Conservation (phyloP, 148 eudicot species). For the Fagopyrum esculentum region DNA sequence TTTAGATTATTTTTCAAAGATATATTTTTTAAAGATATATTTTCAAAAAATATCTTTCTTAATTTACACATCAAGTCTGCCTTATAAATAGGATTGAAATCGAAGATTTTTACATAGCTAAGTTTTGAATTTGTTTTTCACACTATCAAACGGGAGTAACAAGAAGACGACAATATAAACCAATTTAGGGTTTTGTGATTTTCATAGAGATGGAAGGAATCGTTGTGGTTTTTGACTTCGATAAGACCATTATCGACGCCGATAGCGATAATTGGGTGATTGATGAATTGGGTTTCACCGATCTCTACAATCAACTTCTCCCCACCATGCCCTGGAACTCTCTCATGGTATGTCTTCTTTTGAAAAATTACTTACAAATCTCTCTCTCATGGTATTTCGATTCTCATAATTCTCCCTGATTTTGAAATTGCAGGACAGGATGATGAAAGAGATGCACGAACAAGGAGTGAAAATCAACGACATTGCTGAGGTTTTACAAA, state of each 20-base stretch:
- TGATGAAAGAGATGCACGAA: constrained; percentile 75
- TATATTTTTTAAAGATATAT: too few relatives aligned
- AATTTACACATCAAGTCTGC: too few relatives aligned
- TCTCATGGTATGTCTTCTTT: constrained; percentile 38
- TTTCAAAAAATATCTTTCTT: too few relatives aligned
- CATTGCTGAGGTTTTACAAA: constrained; percentile 42
- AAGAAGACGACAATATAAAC: background rate
- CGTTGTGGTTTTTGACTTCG: background rate
- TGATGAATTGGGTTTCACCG: too few relatives aligned
- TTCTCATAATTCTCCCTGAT: background rate
- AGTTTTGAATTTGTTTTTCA: too few relatives aligned
- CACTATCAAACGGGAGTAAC: background rate
- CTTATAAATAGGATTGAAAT: too few relatives aligned
- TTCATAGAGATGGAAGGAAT: constrained; percentile 38
- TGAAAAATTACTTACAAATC: background rate
- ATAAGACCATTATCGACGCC: too few relatives aligned
- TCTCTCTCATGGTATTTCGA: background rate
- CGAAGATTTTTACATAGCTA: too few relatives aligned
- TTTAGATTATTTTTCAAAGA: too few relatives aligned
- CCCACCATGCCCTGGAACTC: constrained; percentile 91
- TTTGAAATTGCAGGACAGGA: constrained; percentile 43
- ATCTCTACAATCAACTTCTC: background rate
- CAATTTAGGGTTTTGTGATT: background rate
- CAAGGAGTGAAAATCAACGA: constrained; percentile 56
- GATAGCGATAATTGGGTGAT: too few relatives aligned